Evolutionary conservation across 2,329 filamentous ascomycete species (phyloP), one percentile per base, ranked within the genome.

Genomic region (Hypoxylon sp.): DNA sequence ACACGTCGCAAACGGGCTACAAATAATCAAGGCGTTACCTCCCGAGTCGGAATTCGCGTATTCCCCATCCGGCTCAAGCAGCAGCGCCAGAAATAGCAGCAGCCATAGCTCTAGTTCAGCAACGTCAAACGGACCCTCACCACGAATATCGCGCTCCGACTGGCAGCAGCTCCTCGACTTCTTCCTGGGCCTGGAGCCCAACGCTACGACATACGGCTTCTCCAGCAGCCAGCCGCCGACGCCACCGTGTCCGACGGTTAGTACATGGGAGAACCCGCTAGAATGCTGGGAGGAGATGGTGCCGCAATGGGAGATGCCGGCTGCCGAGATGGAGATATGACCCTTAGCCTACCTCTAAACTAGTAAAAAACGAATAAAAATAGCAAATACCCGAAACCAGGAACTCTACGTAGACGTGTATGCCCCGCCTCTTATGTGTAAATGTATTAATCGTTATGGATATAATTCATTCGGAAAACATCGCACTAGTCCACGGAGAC

Each of bases 1-100:
- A 2, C 78, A 79, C 56, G 69, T 79, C 27, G 66, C 70, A 0
- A 76, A 77, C 51, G 78, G 78, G 17, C 64, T 77, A n/a, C 73
- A 73, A 17, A 75, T 79, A 32, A 75, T 79, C 65, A 68, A 72
- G 17, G 75, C 73, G 24, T 48, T 77, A 15, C 76, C 77, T 6
- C 21, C 67, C 2, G 59, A 62, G 29, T 47, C 35, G n/a, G 58
- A 56, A 13, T 39, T 42, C 6, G 52, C 32, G 15, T 29, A 62
- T 39, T 17, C 11, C 19, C 27, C 48, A 0, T n/a, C 10, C 21
- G 29, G 39, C 8, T 17, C 37, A 7, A 31, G 35, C 2, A 47
- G 13, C 13, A 35, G 21, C 6, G 29, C 6, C 8, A 42, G 13
- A 8, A 31, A 8, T 29, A 42, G 52, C 1, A 51, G 39, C 13